Conservation (phyloP, 495 filamentous ascomycete genomes). For the Penicillium simplicissimum region DNA sequence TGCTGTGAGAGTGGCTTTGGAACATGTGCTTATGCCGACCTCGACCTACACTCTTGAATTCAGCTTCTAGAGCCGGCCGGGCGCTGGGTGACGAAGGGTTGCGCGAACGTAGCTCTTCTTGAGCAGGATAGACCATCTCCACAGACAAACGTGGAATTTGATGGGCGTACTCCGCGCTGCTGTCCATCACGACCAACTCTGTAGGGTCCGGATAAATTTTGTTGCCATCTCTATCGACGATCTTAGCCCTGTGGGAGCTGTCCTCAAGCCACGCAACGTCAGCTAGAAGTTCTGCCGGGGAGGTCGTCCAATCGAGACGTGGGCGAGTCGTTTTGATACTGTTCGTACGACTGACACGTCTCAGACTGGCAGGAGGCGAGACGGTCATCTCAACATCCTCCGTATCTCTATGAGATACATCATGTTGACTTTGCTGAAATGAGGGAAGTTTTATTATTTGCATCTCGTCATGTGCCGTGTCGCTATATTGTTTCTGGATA, state of each 20-base stretch:
- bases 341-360: constrained; percentile 37
- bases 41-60: constrained; percentile 35
- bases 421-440: constrained; percentile 42
- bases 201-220: constrained; percentile 60
- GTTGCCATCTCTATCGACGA: constrained; percentile 72
- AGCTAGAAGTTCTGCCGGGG: constrained; percentile 77
- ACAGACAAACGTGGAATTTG: constrained; percentile 20
- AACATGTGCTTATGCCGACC: constrained; percentile 36
- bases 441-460: constrained; percentile 58
- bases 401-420: constrained; percentile 16
- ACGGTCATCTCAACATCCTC: constrained; percentile 29
- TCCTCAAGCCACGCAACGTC: constrained; percentile 86
- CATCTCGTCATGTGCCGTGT: constrained; percentile 40
- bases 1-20: constrained; percentile 27
- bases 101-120: constrained; percentile 25
- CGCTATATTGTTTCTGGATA: constrained; percentile 54
- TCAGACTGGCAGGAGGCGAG: constrained; percentile 40
- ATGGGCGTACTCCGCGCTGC: constrained; percentile 14
- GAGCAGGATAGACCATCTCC: constrained; percentile 16
- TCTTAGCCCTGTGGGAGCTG: constrained; percentile 67
- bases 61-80: constrained; percentile 29
- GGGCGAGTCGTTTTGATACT: constrained; percentile 59
- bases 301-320: constrained; percentile 76
- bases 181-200: constrained; percentile 25
- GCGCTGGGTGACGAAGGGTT: constrained; percentile 36